Evolutionary conservation across 768 basidiomycete species (phyloP).

Genomic region (Serendipita vermifera): DNA sequence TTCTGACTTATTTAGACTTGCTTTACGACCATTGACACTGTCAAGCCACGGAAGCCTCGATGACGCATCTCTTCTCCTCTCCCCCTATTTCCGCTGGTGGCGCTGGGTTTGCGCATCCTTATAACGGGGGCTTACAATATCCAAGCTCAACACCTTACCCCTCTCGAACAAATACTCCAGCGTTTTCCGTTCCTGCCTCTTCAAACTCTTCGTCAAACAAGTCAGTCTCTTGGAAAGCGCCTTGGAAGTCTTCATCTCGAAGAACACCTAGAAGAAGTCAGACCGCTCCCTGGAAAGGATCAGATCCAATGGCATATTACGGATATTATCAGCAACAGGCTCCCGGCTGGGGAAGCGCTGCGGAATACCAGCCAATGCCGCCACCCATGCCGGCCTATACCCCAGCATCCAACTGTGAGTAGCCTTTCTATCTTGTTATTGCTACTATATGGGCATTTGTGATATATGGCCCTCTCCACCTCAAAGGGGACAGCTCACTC

Average conservation of each 20-base stretch:
- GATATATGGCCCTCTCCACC: constrained; percentile 11
- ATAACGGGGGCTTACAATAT: background rate
- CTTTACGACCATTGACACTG: background rate
- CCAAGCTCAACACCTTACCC: constrained; percentile 2
- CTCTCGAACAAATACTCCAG: background rate
- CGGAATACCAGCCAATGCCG: constrained; percentile 14
- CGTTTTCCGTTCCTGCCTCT: background rate
- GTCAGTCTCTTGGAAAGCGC: background rate
- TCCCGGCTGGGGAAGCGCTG: constrained; percentile 17
- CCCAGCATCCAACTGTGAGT: constrained; percentile 17
- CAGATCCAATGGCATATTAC: constrained; percentile 18
- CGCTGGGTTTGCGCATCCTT: too few species aligned
- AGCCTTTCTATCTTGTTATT: background rate
- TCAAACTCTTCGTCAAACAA: background rate
- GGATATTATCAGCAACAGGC: constrained; percentile 18
- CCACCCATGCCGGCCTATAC: constrained; percentile 19
- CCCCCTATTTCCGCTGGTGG: background rate
- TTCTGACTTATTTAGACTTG: background rate
- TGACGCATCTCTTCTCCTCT: background rate
- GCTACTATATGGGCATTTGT: constrained; percentile 8
- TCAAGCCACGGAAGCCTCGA: background rate
- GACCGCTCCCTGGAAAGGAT: background rate
- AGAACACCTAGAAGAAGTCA: background rate
- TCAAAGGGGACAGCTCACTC: constrained; percentile 11
- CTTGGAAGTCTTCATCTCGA: background rate